These are phyloP conservation scores for Linum tenue DNA, from an alignment of 345 rosid species.

Conservation along the genomic window DNA sequence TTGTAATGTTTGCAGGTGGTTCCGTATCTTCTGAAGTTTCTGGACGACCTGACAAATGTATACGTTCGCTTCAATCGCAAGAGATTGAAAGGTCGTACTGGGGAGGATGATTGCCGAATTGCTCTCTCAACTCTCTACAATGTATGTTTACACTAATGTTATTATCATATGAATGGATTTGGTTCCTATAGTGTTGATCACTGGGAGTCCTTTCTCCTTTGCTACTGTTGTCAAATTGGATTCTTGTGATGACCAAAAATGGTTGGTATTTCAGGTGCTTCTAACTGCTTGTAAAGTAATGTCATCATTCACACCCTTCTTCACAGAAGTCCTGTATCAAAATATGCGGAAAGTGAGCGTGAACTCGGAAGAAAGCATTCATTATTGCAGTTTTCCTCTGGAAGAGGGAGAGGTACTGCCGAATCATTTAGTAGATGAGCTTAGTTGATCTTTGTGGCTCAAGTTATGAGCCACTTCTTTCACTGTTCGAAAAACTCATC, in stretches of 20 bases:
- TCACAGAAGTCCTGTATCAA: slow-evolving; percentile 87
- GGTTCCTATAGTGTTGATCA: slow-evolving; percentile 1
- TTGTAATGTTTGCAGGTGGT: slow-evolving; percentile 54
- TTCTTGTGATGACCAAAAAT: neutral
- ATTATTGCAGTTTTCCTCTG: slow-evolving; percentile 73
- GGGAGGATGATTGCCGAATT: slow-evolving; percentile 74
- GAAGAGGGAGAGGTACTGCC: slow-evolving; percentile 68
- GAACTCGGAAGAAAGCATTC: slow-evolving; percentile 80
- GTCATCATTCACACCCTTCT: slow-evolving; percentile 99
- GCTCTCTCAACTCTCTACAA: slow-evolving; percentile 88
- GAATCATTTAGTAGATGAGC: neutral
- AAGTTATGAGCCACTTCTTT: neutral
- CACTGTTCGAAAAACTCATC: neutral
- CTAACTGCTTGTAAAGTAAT: slow-evolving; percentile 90
- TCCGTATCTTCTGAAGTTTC: slow-evolving; percentile 87
- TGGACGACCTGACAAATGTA: slow-evolving; percentile 89
- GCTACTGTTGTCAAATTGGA: neutral
- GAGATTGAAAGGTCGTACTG: slow-evolving; percentile 93
- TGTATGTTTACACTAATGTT: slow-evolving; percentile 33
- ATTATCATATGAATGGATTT: slow-evolving; percentile 10
- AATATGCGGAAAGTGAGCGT: slow-evolving; percentile 71
- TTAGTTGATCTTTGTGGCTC: neutral
- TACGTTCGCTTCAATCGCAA: slow-evolving; percentile 96
- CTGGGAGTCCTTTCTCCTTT: neutral
- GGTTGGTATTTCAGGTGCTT: slow-evolving; percentile 60